Percentiles rank a stretch among this genome's conserved stretches.
These are phyloP conservation scores for Astrocystis sublimbata DNA, from an alignment of 495 filamentous ascomycete species.

Conservation along the genomic window DNA sequence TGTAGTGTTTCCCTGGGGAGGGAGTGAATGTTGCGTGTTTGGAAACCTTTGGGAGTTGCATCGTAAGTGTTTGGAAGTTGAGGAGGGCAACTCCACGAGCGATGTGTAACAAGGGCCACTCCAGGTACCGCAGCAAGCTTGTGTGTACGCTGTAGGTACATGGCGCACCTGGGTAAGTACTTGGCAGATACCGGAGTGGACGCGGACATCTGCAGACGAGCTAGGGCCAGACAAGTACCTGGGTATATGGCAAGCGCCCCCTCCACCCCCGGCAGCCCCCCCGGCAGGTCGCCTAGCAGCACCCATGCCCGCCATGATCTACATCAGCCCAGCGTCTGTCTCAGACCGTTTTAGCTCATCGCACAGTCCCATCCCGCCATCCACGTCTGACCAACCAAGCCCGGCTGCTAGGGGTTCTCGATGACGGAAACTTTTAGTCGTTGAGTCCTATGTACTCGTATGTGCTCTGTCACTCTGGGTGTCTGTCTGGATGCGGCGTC, in stretches of 20 bases:
- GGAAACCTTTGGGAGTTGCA: background rate
- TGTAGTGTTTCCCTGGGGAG: too few species aligned
- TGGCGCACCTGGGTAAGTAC: too few species aligned
- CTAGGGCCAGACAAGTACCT: too few species aligned
- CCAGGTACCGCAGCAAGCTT: background rate
- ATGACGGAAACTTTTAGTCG: constrained; percentile 14
- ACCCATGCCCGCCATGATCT: too few species aligned
- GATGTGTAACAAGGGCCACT: background rate
- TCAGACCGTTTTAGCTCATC: constrained; percentile 17
- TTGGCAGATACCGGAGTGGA: too few species aligned
- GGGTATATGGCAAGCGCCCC: background rate
- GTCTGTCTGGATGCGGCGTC: too few species aligned
- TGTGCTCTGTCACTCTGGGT: too few species aligned
- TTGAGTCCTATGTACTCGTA: too few species aligned
- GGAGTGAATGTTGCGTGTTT: background rate
- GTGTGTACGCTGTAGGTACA: background rate
- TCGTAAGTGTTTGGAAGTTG: background rate
- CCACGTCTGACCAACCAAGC: constrained; percentile 16
- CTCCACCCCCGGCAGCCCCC: background rate
- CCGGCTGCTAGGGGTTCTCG: constrained; percentile 6
- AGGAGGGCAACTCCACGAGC: background rate
- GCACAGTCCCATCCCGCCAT: constrained; percentile 5
- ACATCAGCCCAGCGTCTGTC: constrained; percentile 20
- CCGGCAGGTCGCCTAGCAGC: too few species aligned
- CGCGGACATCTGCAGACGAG: too few species aligned